phyloP scores from a whole-genome alignment of 129 eudicot species.

The sunflower (Helianthus annuus) region HanXRQr2.0-SUNRISE NC_035437.2:63239502-63240001 shows the following conservation, averaged over 20 bases:
- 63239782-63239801: conserved; percentile 6
- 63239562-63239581: too few relatives aligned
- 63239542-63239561: too few relatives aligned
- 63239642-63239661: neutral
- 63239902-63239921: neutral
- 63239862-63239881: neutral
- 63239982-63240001: conserved; percentile 65
- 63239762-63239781: neutral
- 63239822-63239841: neutral
- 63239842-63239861: neutral
- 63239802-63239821: conserved; percentile 13
- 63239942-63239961: conserved; percentile 53
- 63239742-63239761: neutral
- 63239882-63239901: neutral
- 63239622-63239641: too few relatives aligned
- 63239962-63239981: conserved; percentile 72
- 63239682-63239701: neutral
- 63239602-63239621: too few relatives aligned
- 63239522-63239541: too few relatives aligned
- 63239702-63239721: neutral
- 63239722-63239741: neutral
- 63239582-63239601: too few relatives aligned
- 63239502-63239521: too few relatives aligned
- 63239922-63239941: neutral
- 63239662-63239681: neutral